These are phyloP conservation scores for Phytophthora quininea DNA, from an alignment of 352 stramenopile species.

Conservation along the genomic window DNA sequence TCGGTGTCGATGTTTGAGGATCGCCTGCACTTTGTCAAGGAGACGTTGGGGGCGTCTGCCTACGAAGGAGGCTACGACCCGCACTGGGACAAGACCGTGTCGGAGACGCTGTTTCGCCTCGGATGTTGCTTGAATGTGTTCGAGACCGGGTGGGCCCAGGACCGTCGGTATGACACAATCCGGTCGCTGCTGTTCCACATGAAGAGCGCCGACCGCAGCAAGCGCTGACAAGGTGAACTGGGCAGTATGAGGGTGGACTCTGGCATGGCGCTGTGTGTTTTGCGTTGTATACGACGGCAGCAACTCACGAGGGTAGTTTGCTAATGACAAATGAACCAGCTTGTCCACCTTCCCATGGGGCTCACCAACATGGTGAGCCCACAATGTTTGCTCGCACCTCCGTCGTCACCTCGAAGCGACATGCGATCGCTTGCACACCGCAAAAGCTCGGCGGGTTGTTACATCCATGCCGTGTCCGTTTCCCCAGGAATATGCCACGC, in stretches of 20 bases:
- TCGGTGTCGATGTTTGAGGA: neutral
- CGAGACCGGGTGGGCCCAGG: neutral
- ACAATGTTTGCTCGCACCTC: neutral
- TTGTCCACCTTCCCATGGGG: neutral
- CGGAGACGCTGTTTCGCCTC: neutral
- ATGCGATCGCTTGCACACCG: neutral
- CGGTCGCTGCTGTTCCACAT: conserved; percentile 1
- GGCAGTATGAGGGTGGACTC: neutral
- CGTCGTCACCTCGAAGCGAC: conserved; percentile 2
- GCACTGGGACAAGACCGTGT: neutral
- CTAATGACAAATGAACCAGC: neutral
- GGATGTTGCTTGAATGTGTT: conserved; percentile 1
- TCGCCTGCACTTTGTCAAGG: neutral
- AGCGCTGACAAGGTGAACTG: neutral
- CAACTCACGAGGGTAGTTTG: neutral
- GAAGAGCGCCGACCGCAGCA: neutral
- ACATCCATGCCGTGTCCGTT: neutral
- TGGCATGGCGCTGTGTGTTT: neutral
- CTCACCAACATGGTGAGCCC: no score
- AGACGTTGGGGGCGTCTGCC: neutral
- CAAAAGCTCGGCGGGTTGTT: neutral
- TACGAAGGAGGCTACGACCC: conserved; percentile 5
- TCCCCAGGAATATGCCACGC: neutral
- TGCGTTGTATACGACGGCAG: neutral
- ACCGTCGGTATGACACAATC: conserved; percentile 1